Evolutionary conservation across 306 rosid genomes (phyloP).

Genomic region (Macrotyloma uniflorum): DNA sequence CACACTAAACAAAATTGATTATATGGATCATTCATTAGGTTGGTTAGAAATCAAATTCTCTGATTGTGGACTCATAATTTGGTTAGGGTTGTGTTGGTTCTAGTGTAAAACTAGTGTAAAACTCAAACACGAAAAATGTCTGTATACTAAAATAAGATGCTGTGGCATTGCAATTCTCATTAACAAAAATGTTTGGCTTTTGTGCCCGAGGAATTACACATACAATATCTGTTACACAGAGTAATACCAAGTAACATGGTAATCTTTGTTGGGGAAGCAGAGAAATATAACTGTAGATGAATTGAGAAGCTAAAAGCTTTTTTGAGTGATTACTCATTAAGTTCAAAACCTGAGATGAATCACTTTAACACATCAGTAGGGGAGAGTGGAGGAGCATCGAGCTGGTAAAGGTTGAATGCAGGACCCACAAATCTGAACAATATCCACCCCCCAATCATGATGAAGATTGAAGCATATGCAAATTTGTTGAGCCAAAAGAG

Average conservation of each 20-base stretch:
- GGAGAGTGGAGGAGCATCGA: conserved; percentile 73
- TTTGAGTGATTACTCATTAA: background rate
- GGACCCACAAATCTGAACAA: conserved; percentile 91
- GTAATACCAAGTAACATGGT: background rate
- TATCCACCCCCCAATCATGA: conserved; percentile 88
- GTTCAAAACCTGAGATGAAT: conserved; percentile 38
- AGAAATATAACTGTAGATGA: background rate
- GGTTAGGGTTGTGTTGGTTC: background rate
- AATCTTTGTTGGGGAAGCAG: background rate
- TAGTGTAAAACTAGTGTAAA: background rate
- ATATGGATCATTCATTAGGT: background rate
- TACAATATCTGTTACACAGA: background rate
- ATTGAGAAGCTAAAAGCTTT: background rate
- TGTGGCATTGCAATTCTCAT: conserved; percentile 3
- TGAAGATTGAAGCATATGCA: conserved; percentile 92
- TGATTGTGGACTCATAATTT: background rate
- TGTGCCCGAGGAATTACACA: background rate
- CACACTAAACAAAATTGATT: background rate
- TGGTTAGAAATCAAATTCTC: background rate
- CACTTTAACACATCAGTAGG: conserved; percentile 74
- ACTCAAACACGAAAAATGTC: background rate
- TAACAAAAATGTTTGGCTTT: background rate
- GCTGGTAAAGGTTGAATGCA: conserved; percentile 81
- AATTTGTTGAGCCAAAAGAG: conserved; percentile 88
- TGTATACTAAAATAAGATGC: background rate